Evolutionary conservation across 768 basidiomycete species (phyloP).

Genomic region (Hericium coralloides): DNA sequence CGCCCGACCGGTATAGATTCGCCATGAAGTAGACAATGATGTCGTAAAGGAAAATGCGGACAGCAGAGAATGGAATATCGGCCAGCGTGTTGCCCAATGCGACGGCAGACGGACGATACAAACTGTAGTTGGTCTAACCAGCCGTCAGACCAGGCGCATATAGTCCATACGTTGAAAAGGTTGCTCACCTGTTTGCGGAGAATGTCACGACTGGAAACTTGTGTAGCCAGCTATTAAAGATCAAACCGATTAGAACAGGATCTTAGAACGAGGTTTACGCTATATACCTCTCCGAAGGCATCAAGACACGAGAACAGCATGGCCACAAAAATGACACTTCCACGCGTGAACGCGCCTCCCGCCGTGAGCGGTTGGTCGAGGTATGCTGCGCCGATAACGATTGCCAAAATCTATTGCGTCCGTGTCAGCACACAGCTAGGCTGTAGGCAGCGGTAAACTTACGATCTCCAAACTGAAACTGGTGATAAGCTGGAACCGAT

Average conservation of each 20-base stretch:
- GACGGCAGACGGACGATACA: constrained; percentile 59
- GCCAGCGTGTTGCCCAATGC: constrained; percentile 59
- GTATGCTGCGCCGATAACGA: constrained; percentile 69
- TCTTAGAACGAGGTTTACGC: not conserved
- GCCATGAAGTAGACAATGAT: constrained; percentile 65
- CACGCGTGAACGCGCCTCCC: constrained; percentile 81
- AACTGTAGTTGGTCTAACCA: constrained; percentile 42
- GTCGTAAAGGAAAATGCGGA: constrained; percentile 50
- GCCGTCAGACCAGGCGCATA: not conserved
- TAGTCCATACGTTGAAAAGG: not conserved
- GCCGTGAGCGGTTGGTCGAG: constrained; percentile 65
- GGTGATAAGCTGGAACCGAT: constrained; percentile 68
- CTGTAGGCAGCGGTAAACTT: constrained; percentile 22
- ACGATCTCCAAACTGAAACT: constrained; percentile 56
- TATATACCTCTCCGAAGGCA: constrained; percentile 57
- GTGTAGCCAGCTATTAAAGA: constrained; percentile 44
- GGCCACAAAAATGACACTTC: constrained; percentile 68
- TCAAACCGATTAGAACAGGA: not conserved
- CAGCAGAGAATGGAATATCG: constrained; percentile 61
- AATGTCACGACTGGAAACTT: constrained; percentile 78
- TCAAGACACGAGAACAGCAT: constrained; percentile 61
- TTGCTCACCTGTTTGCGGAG: constrained; percentile 48
- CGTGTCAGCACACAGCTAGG: constrained; percentile 1
- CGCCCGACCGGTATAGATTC: constrained; percentile 32
- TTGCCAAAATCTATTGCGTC: constrained; percentile 25